Conservation (phyloP, 139 green algal species). For the Eudorina sp. region DNA sequence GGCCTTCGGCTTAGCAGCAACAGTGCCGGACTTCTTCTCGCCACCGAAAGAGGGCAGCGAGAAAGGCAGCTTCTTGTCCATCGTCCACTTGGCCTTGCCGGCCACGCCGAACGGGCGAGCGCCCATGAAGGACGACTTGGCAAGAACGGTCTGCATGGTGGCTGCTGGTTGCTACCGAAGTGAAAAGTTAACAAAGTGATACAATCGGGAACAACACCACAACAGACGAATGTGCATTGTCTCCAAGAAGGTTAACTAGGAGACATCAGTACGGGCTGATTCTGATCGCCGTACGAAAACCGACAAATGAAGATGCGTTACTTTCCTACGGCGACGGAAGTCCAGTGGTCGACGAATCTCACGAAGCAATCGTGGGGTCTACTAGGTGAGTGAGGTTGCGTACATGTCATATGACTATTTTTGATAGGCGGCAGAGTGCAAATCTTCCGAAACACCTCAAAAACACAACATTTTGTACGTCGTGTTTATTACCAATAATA, state of each 20-base stretch:
- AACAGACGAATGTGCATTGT: neutral
- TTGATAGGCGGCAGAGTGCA: too few species aligned
- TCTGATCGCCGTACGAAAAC: conserved; percentile 32
- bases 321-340: neutral
- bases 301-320: conserved; percentile 3
- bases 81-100: conserved; percentile 40
- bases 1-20: conserved; percentile 36
- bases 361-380: too few species aligned
- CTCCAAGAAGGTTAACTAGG: too few species aligned
- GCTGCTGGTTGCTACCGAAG: neutral
- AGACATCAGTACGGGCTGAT: conserved; percentile 8
- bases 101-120: conserved; percentile 24
- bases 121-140: conserved; percentile 41
- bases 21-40: conserved; percentile 24
- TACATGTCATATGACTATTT: too few species aligned
- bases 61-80: conserved; percentile 51
- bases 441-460: too few species aligned
- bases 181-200: neutral
- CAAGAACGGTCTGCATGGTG: conserved; percentile 33
- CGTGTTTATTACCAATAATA: too few species aligned
- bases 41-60: conserved; percentile 32
- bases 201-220: conserved; percentile 10
- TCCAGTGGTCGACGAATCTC: too few species aligned
- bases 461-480: too few species aligned
- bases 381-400: too few species aligned